Conservation (phyloP, 2,329 filamentous ascomycete genomes). For the Xylaria sp. region DNA sequence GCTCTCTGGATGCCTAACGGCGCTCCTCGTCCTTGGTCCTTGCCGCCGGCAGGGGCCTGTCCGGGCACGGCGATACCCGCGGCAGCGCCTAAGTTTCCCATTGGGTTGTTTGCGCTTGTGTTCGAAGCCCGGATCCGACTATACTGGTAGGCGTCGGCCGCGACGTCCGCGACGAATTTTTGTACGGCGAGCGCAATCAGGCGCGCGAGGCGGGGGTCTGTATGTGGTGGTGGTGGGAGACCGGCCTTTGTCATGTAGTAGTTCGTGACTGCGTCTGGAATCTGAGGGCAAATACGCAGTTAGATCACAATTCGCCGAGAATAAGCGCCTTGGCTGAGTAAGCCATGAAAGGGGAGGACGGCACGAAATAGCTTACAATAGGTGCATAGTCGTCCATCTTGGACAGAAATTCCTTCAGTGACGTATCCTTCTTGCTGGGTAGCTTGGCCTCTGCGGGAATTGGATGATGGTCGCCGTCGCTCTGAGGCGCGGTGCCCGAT, state of each 20-base stretch:
- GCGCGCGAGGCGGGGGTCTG: slow-evolving; percentile 87
- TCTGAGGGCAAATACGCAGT: slow-evolving; percentile 62
- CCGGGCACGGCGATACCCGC: slow-evolving; percentile 74
- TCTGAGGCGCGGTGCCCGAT: slow-evolving; percentile 42
- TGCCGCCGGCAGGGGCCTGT: slow-evolving; percentile 65
- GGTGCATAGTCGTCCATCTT: slow-evolving; percentile 99
- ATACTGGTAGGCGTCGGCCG: slow-evolving; percentile 97
- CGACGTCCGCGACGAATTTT: slow-evolving; percentile 98
- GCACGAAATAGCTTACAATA: slow-evolving; percentile 72
- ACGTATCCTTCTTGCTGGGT: slow-evolving; percentile 88
- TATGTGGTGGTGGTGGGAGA: slow-evolving; percentile 90
- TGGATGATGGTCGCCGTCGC: slow-evolving; percentile 38
- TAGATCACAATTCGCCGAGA: slow-evolving; percentile 17
- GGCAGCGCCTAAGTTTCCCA: slow-evolving; percentile 83
- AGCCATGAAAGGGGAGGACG: not conserved
- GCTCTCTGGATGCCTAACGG: slow-evolving; percentile 79
- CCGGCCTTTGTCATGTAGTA: slow-evolving; percentile 98
- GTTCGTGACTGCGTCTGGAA: slow-evolving; percentile 95
- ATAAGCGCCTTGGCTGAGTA: not conserved
- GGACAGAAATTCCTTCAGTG: slow-evolving; percentile 87
- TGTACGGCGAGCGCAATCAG: slow-evolving; percentile 97
- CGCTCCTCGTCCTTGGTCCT: slow-evolving; percentile 66
- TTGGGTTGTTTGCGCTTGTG: slow-evolving; percentile 85
- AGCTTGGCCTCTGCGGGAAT: slow-evolving; percentile 65
- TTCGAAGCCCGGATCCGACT: slow-evolving; percentile 94